Evolutionary conservation across 345 rosid species (phyloP), one percentile per base, ranked within the genome.

Genomic region (Euphorbia tirucalli): DNA sequence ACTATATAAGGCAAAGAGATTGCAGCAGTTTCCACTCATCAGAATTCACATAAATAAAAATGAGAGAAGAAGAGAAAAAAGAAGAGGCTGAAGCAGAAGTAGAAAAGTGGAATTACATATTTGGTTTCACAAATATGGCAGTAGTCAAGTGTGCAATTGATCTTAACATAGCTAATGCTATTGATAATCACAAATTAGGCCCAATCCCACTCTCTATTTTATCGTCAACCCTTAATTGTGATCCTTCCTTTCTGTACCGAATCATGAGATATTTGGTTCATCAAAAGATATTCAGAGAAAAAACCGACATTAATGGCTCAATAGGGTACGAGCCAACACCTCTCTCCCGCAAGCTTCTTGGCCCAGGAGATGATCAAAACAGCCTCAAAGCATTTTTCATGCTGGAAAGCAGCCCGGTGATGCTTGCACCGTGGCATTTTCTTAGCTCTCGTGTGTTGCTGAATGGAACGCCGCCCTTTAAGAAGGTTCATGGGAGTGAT

Each of bases 111-210:
- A 86, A 65, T 14, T 87, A 83, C 74, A 65, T 70, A 22, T 78
- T 89, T 4, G 95, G 96, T 4, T 85, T 81, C 70, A 64, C 77
- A 5, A 84, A 87, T 7, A 77, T 79, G 52, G 93, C 92, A 39
- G 92, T 75, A 16, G 87, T 86, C 24, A 93, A 87, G 74, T 91
- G 98, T 73, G 96, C 92, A 66, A 83, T 89, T 32, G 92, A 93
- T 66, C 91, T 91, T 6, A 88, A 87, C 44, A 83, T 91, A 61
- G 83, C 93, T 4, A 95, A 91, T 11, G 88, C 83, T 50, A 71
- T 92, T 4, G 86, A 84, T 67, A 76, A 80, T 78, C 85, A 80
- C 24, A 75, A 76, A n/a, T n/a, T n/a, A 8, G 69, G 74, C 3
- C 87, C 89, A 44, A 59, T 87, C 27, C 75, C 93, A 1, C 82